These are phyloP conservation scores for Coemansia sp. DNA, from an alignment of 192 early-diverging fungal species.

Conservation along the genomic window DNA sequence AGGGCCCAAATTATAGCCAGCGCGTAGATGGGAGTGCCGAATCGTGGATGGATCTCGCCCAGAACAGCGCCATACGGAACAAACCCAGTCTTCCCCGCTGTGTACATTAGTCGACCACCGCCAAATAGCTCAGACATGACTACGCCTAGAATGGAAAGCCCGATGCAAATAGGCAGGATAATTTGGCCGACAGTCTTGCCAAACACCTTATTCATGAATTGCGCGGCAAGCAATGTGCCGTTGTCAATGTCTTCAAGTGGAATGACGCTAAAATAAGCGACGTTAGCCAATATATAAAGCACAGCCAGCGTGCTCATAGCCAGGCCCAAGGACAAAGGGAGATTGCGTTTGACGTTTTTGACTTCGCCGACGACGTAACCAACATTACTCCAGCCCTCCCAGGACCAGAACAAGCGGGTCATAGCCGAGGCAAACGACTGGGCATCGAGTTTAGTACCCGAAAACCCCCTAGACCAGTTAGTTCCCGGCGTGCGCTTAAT, in stretches of 20 bases:
- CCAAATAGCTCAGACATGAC: conserved; percentile 58
- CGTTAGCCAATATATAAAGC: conserved; percentile 76
- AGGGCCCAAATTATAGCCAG: conserved; percentile 52
- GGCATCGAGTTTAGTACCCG: conserved; percentile 60
- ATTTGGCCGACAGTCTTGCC: conserved; percentile 57
- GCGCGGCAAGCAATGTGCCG: conserved; percentile 64
- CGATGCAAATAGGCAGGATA: conserved; percentile 58
- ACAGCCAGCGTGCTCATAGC: conserved; percentile 72
- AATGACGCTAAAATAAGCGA: conserved; percentile 80
- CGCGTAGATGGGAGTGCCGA: conserved; percentile 57
- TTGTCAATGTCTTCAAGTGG: conserved; percentile 67
- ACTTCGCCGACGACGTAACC: conserved; percentile 83
- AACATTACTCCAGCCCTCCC: conserved; percentile 72
- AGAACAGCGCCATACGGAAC: conserved; percentile 55
- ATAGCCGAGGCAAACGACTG: conserved; percentile 60
- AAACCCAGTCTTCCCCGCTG: conserved; percentile 56
- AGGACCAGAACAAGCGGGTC: conserved; percentile 59
- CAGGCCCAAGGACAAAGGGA: conserved; percentile 75
- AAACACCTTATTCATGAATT: conserved; percentile 62
- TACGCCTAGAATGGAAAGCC: conserved; percentile 59
- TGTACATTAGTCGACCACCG: conserved; percentile 58
- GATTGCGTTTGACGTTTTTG: conserved; percentile 74
- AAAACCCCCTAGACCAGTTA: conserved; percentile 66
- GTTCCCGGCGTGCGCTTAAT: conserved; percentile 42
- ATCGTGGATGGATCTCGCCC: conserved; percentile 48